A percentile compares a stretch with the other conserved stretches of the same genome.
These are phyloP conservation scores for Drechslerella stenobrocha DNA, from an alignment of 2,329 filamentous ascomycete genomes.

Conservation along the genomic window DNA sequence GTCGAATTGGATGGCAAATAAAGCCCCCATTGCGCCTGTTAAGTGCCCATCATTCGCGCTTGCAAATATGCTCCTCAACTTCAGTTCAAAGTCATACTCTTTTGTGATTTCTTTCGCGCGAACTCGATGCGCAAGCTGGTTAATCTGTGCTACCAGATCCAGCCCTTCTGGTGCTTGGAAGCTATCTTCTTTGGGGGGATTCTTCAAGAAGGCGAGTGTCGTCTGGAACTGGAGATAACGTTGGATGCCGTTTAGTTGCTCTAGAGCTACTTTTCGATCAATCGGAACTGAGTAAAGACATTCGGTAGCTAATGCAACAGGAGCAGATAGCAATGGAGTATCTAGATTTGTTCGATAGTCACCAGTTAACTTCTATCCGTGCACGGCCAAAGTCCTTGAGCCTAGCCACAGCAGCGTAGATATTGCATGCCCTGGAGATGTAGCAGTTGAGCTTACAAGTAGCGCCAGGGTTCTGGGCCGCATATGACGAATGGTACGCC, in stretches of 20 bases:
- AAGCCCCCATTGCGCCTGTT: slow-evolving; percentile 36
- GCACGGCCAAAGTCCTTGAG: neutral
- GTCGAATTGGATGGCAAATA: slow-evolving; percentile 43
- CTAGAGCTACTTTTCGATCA: slow-evolving; percentile 30
- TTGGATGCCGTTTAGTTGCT: slow-evolving; percentile 36
- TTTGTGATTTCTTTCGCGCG: slow-evolving; percentile 32
- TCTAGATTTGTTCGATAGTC: neutral
- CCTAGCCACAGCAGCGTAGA: neutral
- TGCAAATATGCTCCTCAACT: slow-evolving; percentile 27
- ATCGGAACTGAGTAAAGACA: slow-evolving; percentile 45
- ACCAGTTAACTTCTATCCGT: neutral
- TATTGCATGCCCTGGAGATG: neutral
- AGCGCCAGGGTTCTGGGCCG: slow-evolving; percentile 23
- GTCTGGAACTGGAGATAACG: slow-evolving; percentile 47
- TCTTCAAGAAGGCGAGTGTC: slow-evolving; percentile 40
- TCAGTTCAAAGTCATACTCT: slow-evolving; percentile 43
- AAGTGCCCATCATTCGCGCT: slow-evolving; percentile 45
- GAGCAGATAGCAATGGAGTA: slow-evolving; percentile 35
- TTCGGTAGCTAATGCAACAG: slow-evolving; percentile 35
- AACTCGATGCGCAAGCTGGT: slow-evolving; percentile 28
- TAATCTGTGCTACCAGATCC: slow-evolving; percentile 32
- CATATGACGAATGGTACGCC: slow-evolving; percentile 29
- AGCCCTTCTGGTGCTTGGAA: slow-evolving; percentile 31
- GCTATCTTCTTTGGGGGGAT: slow-evolving; percentile 35
- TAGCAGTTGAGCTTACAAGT: slow-evolving; percentile 15